These are phyloP conservation scores for Strigomonas culicis DNA, from an alignment of 208 protist genomes.

Conservation along the genomic window DNA sequence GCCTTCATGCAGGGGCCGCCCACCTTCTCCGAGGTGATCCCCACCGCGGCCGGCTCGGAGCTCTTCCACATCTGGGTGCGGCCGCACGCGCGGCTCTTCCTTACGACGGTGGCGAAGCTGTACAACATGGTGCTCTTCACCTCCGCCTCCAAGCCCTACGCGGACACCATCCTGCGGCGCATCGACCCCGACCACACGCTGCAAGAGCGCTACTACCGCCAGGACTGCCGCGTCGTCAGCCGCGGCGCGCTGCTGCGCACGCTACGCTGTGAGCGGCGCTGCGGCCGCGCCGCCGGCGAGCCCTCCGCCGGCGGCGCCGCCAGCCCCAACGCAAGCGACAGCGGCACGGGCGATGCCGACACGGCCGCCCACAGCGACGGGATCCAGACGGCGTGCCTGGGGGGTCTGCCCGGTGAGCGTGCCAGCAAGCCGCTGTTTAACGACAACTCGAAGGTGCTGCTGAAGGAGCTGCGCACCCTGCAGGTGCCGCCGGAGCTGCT, in stretches of 20 bases:
- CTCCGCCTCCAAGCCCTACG: conserved; percentile 83
- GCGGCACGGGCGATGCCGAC: not conserved
- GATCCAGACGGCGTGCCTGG: not conserved
- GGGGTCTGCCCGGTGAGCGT: too few relatives aligned
- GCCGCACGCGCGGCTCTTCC: conserved; percentile 66
- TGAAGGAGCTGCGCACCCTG: conserved; percentile 82
- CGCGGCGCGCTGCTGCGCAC: conserved; percentile 40
- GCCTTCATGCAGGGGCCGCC: conserved; percentile 55
- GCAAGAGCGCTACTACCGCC: conserved; percentile 67
- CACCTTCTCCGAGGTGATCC: conserved; percentile 87
- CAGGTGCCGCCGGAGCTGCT: conserved; percentile 81
- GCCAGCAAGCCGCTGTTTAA: conserved; percentile 20
- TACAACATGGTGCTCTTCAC: conserved; percentile 89
- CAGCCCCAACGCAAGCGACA: not conserved
- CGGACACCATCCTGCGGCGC: conserved; percentile 81
- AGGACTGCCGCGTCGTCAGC: conserved; percentile 65
- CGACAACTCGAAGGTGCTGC: conserved; percentile 53
- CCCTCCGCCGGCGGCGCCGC: not conserved
- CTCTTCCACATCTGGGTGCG: conserved; percentile 87
- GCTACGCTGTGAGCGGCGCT: conserved; percentile 19
- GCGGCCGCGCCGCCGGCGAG: not conserved
- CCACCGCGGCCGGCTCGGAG: conserved; percentile 72
- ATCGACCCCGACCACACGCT: conserved; percentile 75
- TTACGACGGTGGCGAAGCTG: conserved; percentile 62
- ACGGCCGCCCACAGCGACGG: not conserved